phyloP scores from a whole-genome alignment of 768 basidiomycete species.

The Auricularia sp. region DNA sequence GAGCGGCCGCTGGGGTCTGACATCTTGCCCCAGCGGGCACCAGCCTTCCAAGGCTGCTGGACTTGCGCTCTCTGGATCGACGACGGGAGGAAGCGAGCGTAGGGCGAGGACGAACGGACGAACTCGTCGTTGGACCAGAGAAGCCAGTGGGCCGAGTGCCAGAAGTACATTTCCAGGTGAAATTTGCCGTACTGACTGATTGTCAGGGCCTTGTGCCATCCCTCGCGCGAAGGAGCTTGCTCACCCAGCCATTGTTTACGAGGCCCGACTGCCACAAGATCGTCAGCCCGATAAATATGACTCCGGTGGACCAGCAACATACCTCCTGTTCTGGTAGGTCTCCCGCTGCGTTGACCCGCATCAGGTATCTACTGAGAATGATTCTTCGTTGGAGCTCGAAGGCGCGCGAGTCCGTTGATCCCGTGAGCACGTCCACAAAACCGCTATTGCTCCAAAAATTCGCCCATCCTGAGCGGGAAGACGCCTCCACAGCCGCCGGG shows the following conservation, averaged over 20 bases:
- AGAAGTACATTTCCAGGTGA: slow-evolving; percentile 44
- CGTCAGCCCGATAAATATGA: slow-evolving; percentile 1
- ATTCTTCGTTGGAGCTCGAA: slow-evolving; percentile 48
- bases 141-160: slow-evolving; percentile 49
- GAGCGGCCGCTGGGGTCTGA: slow-evolving; percentile 50
- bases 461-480: slow-evolving; percentile 34
- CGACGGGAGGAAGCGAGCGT: slow-evolving; percentile 37
- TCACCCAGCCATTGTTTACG: slow-evolving; percentile 47
- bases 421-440: slow-evolving; percentile 43
- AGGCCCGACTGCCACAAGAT: slow-evolving; percentile 35
- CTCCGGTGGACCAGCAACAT: slow-evolving; percentile 8
- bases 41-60: slow-evolving; percentile 41
- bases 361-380: slow-evolving; percentile 44
- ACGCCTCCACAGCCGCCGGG: slow-evolving; percentile 19
- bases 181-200: slow-evolving; percentile 35
- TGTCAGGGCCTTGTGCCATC: neutral
- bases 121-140: slow-evolving; percentile 54
- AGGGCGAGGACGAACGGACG: slow-evolving; percentile 37
- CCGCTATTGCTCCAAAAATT: slow-evolving; percentile 39
- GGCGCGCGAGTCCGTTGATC: slow-evolving; percentile 40
- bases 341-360: slow-evolving; percentile 51
- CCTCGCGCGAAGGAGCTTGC: slow-evolving; percentile 23
- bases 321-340: slow-evolving; percentile 51
- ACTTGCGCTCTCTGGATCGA: slow-evolving; percentile 40
- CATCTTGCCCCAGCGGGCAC: slow-evolving; percentile 60